Base-by-base conservation (phyloP, 116 monocot genomes). In the Iris pallida region DNA sequence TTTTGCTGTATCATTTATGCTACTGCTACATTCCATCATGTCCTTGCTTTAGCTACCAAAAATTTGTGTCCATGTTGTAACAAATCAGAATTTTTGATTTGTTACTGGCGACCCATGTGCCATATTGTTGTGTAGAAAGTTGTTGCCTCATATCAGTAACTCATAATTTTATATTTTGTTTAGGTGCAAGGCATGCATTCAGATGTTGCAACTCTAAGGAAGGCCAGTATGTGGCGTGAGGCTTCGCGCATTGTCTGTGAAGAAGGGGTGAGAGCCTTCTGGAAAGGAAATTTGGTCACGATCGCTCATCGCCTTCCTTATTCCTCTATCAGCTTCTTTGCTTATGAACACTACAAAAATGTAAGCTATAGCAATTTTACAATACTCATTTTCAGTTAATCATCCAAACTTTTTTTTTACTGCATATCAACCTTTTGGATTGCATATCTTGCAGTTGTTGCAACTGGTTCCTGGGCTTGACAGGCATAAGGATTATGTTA, bases 101-200 rank as follows among this genome's bases (percentile, higher is more conserved):
- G 30, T 30, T 30, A 30, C 3, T 30, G 30, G 30, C 3, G 30
- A 30, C 30, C 30, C 30, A 30, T 0, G 30, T 30, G 3, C 30
- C 30, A 12, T 52, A 49, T 10, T 6, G 20, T 61, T 43, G 16
- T 15, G 7, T 61, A 1, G 11, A 58, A 40, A 3, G 10, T 4
- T 58, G 8, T 40, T 58, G 20, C 58, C 40, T 58, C 20, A 58
- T 30, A 7, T 58, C 11, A 40, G 40, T 58, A 8, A 14, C 61
- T 44, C 41, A 5, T 30, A 4, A 48, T 30, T 19, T 18, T 58
- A 16, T 47, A 58, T 58, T 64, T 66, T 13, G 47, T 47, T 60
- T 53, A 95, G 94, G 85, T 95, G 57, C 85, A 88, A 82, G 94
- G 90, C 52, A 95, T 95, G 94, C 94, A 95, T 43, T 81, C 90